Percentiles rank a stretch among this genome's conserved stretches.
phyloP scores from a whole-genome alignment of 2,329 filamentous ascomycete genomes.

The Trichoderma lentiforme region DNA sequence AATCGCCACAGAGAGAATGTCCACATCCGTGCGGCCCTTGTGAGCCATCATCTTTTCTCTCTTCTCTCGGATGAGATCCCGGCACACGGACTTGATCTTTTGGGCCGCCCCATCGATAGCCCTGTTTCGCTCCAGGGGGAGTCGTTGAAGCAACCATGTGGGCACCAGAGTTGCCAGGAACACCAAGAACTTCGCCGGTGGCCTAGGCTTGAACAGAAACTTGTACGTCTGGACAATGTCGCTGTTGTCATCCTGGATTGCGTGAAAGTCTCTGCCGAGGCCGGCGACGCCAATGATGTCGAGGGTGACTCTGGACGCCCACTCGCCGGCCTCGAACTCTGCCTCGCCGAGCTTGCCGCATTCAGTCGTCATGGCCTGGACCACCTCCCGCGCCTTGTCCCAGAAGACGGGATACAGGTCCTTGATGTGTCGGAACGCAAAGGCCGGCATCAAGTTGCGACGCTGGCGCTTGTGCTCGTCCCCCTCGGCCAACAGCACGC shows the following conservation, averaged over 20 bases:
- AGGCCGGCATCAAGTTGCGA: slow-evolving; percentile 76
- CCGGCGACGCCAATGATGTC: slow-evolving; percentile 74
- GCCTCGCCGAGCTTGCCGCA: slow-evolving; percentile 33
- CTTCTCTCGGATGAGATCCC: slow-evolving; percentile 68
- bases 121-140: slow-evolving; percentile 72
- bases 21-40: slow-evolving; percentile 53
- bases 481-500: slow-evolving; percentile 80
- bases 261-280: slow-evolving; percentile 67
- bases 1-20: slow-evolving; percentile 79
- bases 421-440: slow-evolving; percentile 82
- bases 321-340: slow-evolving; percentile 56
- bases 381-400: slow-evolving; percentile 68
- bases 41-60: slow-evolving; percentile 48
- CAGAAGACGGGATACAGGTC: slow-evolving; percentile 83
- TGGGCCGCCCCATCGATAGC: slow-evolving; percentile 54
- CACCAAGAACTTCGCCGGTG: slow-evolving; percentile 52
- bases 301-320: slow-evolving; percentile 66
- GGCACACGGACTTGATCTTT: slow-evolving; percentile 63
- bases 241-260: slow-evolving; percentile 59
- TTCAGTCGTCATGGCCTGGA: slow-evolving; percentile 53
- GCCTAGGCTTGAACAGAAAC: slow-evolving; percentile 51
- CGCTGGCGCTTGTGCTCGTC: slow-evolving; percentile 82
- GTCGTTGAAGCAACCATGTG: slow-evolving; percentile 52
- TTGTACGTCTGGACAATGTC: slow-evolving; percentile 57
- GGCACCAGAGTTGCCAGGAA: slow-evolving; percentile 63